phyloP scores from a whole-genome alignment of 106 monocot genomes.

The Dioscorea dumetorum region DNA sequence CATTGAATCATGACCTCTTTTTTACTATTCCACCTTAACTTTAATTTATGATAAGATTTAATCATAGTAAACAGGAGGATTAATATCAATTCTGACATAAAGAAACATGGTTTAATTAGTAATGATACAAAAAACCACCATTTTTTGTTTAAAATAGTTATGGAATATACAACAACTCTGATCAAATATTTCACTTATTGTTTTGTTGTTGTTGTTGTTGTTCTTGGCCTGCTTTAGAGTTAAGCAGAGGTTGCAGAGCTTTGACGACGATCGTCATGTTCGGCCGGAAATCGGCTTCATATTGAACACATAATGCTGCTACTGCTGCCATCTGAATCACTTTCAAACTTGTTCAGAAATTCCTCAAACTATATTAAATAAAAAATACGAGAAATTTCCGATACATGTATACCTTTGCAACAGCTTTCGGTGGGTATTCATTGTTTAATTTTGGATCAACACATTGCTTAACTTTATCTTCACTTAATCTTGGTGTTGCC shows the following conservation, averaged over 20 bases:
- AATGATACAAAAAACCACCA: too few species aligned
- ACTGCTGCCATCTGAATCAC: slow-evolving; percentile 19
- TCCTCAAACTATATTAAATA: not conserved
- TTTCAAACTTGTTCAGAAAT: not conserved
- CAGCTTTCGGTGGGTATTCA: slow-evolving; percentile 34
- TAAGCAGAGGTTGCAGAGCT: slow-evolving; percentile 30
- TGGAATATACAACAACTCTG: too few species aligned
- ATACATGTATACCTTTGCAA: slow-evolving; percentile 28
- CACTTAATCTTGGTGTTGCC: slow-evolving; percentile 39
- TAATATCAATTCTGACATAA: too few species aligned
- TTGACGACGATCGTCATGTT: slow-evolving; percentile 44
- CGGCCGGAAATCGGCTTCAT: slow-evolving; percentile 37
- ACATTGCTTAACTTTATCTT: slow-evolving; percentile 41
- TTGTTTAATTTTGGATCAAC: slow-evolving; percentile 31
- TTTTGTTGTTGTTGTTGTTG: slow-evolving; percentile 6
- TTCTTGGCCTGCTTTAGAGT: slow-evolving; percentile 16
- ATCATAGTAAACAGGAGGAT: too few species aligned
- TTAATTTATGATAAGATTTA: too few species aligned
- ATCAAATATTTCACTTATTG: not conserved
- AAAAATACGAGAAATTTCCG: not conserved
- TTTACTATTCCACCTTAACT: too few species aligned
- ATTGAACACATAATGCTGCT: slow-evolving; percentile 35
- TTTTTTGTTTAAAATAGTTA: too few species aligned
- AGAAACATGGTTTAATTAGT: too few species aligned
- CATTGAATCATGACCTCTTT: too few species aligned